Base-by-base conservation (phyloP, 1,284 basidiomycete genomes). In the Tilletia setariae region DNA sequence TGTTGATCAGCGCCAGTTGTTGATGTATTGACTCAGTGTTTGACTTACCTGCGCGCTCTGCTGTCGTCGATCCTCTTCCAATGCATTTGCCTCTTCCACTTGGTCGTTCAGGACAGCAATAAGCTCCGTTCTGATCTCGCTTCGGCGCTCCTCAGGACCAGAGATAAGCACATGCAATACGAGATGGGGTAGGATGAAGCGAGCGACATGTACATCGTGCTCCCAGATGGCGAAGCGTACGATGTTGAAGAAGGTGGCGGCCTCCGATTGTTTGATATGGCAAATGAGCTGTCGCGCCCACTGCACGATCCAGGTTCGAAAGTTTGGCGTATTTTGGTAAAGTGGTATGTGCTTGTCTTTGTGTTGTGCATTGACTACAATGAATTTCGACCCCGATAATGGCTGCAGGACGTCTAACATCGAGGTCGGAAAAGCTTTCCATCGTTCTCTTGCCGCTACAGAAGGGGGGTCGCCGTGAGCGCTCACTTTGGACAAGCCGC, bases 221-320 rank as follows among this genome's bases (percentile, higher is more conserved):
- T 91, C 91, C 51, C 89, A 87, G 30, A 98, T 87, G 0, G 91
- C 89, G 2, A 89, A 88, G 25, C 89, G 87, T 79, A 97, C 92
- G 4, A 90, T 88, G 9, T 87, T 85, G 79, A 98, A 98, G 61
- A 98, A 89, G 25, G 84, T 84, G 69, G 85, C 83, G 1, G 76
- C 78, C 19, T 19, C 42, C 6, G 64, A n/a, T n/a, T 51, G 19
- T 2, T 8, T 15, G 21, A 46, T 32, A 15, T 42, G 21, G 28
- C 66, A 70, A 68, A 98, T 92, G n/a, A 99, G 87, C 79, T 92
- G 87, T 13, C 88, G 87, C 0, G 91, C 89, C 94, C 95, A 98
- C 0, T 87, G 83, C 74, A 96, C 93, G 25, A 98, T 87, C 96
- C 96, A 99, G 82, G 98, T 94, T 62, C 94, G 89, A 83, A 96